Evolutionary conservation across 78 protist genomes (phyloP).

Genomic region (Corallochytrium limacisporum): DNA sequence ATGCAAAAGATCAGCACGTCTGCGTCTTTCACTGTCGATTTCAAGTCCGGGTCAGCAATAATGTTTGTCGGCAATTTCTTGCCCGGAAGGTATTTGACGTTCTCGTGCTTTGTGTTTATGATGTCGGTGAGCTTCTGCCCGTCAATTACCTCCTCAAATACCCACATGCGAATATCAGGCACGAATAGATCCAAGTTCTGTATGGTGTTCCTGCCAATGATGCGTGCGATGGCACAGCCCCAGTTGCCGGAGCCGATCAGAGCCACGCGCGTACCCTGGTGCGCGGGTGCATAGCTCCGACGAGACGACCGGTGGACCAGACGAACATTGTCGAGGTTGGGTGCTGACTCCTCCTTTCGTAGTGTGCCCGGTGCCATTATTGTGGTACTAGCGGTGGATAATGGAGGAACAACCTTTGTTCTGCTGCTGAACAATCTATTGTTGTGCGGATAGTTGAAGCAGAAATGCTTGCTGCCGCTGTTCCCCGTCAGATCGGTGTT

Average conservation of each 20-base stretch:
- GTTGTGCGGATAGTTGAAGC: no score
- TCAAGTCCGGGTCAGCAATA: conserved; percentile 24
- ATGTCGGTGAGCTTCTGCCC: conserved; percentile 43
- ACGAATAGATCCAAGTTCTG: not conserved
- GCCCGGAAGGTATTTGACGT: conserved; percentile 50
- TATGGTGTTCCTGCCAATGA: not conserved
- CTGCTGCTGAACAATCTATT: no score
- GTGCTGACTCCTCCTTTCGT: no score
- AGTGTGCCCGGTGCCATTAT: no score
- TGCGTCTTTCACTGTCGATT: conserved; percentile 22
- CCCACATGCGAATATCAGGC: conserved; percentile 34
- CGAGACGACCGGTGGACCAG: no score
- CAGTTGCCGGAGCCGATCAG: conserved; percentile 5
- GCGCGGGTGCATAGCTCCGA: no score
- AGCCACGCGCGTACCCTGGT: no score
- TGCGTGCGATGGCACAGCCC: conserved; percentile 4
- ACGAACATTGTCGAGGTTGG: no score
- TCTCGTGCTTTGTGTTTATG: conserved; percentile 40
- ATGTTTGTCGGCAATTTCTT: conserved; percentile 29
- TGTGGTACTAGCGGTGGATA: no score
- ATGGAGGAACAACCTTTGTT: no score
- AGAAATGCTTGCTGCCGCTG: no score
- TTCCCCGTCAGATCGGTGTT: no score
- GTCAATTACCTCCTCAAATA: conserved; percentile 37
- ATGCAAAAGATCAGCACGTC: conserved; percentile 30